These are phyloP conservation scores for Claviceps citrina DNA, from an alignment of 2,329 filamentous ascomycete species.

Conservation along the genomic window DNA sequence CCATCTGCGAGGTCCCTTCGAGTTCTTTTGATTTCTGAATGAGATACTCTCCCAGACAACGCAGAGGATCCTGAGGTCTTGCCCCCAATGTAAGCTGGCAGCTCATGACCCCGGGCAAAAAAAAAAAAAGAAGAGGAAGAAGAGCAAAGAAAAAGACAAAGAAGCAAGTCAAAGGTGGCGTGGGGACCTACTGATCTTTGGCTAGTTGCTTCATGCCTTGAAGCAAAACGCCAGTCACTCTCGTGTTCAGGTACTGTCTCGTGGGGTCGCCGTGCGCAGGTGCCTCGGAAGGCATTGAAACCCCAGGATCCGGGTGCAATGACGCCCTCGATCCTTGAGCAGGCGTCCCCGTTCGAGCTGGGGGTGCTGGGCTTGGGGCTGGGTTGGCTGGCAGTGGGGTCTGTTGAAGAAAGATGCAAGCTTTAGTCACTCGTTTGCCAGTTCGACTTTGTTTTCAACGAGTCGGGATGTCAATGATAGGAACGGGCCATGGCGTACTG, in stretches of 20 bases:
- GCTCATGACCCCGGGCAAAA: neutral
- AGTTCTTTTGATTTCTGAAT: constrained; percentile 52
- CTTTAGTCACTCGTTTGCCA: neutral
- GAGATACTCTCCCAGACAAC: constrained; percentile 54
- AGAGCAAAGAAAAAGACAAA: neutral
- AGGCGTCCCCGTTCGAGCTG: constrained; percentile 35
- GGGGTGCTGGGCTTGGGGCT: constrained; percentile 27
- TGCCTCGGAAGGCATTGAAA: constrained; percentile 43
- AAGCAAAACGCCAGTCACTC: constrained; percentile 50
- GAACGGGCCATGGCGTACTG: constrained; percentile 16
- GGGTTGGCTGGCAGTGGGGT: constrained; percentile 23
- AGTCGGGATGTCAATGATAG: too few relatives aligned
- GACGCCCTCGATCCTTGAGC: constrained; percentile 39
- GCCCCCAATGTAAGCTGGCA: neutral
- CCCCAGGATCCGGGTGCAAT: constrained; percentile 36
- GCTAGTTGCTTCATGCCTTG: constrained; percentile 63
- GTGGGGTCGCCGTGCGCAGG: constrained; percentile 52
- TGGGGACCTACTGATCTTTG: constrained; percentile 51
- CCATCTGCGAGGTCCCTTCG: constrained; percentile 23
- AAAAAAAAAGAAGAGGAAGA: neutral
- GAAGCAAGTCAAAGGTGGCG: too few relatives aligned
- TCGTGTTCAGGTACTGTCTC: constrained; percentile 55
- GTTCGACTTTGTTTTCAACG: too few relatives aligned
- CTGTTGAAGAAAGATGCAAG: constrained; percentile 8
- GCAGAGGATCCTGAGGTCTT: constrained; percentile 52